Evolutionary conservation across 2,329 filamentous ascomycete genomes (phyloP), one percentile per base, ranked within the genome.

Genomic region (Colletotrichum lini): DNA sequence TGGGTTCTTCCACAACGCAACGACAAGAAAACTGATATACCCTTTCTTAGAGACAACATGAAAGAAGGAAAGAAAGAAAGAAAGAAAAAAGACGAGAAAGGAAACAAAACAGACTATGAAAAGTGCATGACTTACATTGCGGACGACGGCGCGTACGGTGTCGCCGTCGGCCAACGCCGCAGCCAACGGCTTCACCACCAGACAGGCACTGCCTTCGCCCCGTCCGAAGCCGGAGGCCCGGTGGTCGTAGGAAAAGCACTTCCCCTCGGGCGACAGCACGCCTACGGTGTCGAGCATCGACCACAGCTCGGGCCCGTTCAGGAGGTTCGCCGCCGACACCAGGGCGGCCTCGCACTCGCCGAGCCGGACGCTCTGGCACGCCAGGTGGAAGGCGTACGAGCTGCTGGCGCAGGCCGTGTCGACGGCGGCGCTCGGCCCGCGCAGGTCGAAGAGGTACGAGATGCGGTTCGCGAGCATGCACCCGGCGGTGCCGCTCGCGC

Each of bases 141-240:
- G 74, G 47, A 83, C 77, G 10, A 81, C 71, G 13, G 75, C 75
- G n/a, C 74, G 73, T 21, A 80, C 77, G 0, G 78, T 77, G 74
- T 86, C 82, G 10, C 81, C 80, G 49, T 82, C 82, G 18, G 74
- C 73, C 8, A 86, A 60, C 2, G 85, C 85, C 58, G 81, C 78
- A 9, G 78, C 75, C 1, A 86, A 74, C 0, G 75, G 78, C 74
- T 86, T 86, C 2, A 87, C 67, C 5, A 84, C 68, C 5, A 87
- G 57, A 23, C 80, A 76, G 1, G 75, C 79, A 21, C 81, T 74
- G 7, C 82, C 84, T 70, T 87, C 85, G 6, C 82, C 84, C 12
- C 84, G 78, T 1, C 77, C 82, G 70, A 85, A 87, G 1, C 85
- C 85, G 65, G 82, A 77, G 3, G 81, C 84, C 9, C 75, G 72